Conservation (phyloP, 139 green algal genomes). For the Tetradesmus obliquus region DNA sequence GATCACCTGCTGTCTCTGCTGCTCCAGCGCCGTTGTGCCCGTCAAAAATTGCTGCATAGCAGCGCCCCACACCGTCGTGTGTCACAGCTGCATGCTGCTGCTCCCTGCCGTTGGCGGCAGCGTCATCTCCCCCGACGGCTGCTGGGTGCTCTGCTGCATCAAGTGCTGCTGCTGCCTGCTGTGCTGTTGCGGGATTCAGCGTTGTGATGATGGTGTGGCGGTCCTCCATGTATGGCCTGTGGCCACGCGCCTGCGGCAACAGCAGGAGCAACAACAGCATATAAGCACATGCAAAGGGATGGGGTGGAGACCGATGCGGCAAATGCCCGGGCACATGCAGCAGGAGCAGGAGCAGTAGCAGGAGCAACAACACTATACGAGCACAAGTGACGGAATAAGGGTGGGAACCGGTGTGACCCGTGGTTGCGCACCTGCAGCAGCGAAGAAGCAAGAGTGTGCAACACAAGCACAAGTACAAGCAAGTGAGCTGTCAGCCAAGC, state of each 20-base stretch:
- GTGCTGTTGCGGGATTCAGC: conserved; percentile 18
- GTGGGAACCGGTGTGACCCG: too few relatives aligned
- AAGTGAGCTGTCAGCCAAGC: neutral
- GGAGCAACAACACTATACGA: neutral
- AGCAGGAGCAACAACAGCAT: neutral
- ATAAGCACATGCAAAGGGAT: neutral
- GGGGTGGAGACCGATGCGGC: too few relatives aligned
- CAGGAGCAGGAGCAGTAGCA: neutral
- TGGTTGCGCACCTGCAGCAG: too few relatives aligned
- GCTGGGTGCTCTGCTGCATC: conserved; percentile 63
- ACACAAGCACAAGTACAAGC: too few relatives aligned
- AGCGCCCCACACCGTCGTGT: conserved; percentile 62
- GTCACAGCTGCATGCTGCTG: neutral
- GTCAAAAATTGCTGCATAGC: conserved; percentile 79
- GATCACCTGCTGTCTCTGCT: conserved; percentile 64
- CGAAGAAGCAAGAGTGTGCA: neutral
- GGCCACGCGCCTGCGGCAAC: conserved; percentile 45
- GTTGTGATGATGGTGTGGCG: conserved; percentile 58
- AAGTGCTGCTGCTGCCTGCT: neutral
- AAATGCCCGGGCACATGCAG: too few relatives aligned
- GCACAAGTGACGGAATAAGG: neutral
- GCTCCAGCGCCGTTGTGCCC: conserved; percentile 78
- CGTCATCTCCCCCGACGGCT: neutral
- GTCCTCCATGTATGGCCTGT: conserved; percentile 75
- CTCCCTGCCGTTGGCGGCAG: neutral